Conservation (phyloP, 345 rosid genomes). For the Durio zibethinus region DNA sequence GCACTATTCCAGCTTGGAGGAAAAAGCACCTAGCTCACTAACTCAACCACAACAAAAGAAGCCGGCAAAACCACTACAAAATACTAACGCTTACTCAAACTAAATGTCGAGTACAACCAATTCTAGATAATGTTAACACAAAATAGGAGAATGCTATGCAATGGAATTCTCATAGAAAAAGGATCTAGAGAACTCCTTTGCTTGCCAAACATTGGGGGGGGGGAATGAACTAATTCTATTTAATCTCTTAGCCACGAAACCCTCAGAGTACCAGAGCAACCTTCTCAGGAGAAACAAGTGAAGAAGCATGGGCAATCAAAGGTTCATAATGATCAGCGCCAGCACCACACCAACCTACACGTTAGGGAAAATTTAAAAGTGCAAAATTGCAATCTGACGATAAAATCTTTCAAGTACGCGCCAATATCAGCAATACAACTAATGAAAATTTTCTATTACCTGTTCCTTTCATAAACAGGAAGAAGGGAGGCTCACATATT, state of each 20-base stretch:
- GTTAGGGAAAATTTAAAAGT: background rate
- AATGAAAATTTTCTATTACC: conserved; percentile 35
- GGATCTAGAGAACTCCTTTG: conserved; percentile 26
- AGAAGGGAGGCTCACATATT: conserved; percentile 74
- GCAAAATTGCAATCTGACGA: background rate
- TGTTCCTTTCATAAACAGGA: conserved; percentile 98
- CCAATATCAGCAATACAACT: background rate
- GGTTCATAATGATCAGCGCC: conserved; percentile 99
- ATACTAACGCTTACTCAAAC: conserved; percentile 23
- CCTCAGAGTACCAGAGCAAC: conserved; percentile 74
- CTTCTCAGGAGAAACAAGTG: conserved; percentile 76
- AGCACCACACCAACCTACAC: conserved; percentile 92
- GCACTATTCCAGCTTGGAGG: conserved; percentile 5
- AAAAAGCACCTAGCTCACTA: background rate
- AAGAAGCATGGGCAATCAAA: conserved; percentile 64
- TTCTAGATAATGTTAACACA: conserved; percentile 2
- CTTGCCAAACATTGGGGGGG: conserved; percentile 13
- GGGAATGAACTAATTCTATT: conserved; percentile 27
- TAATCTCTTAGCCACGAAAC: conserved; percentile 47
- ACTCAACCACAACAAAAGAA: conserved; percentile 18
- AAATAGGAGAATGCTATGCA: conserved; percentile 14
- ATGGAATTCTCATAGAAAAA: conserved; percentile 21
- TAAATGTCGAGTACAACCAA: conserved; percentile 16
- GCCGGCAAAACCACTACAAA: conserved; percentile 28
- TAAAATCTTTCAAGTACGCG: background rate